Evolutionary conservation across 2,329 filamentous ascomycete genomes (phyloP).

Genomic region (Emergomyces orientalis): DNA sequence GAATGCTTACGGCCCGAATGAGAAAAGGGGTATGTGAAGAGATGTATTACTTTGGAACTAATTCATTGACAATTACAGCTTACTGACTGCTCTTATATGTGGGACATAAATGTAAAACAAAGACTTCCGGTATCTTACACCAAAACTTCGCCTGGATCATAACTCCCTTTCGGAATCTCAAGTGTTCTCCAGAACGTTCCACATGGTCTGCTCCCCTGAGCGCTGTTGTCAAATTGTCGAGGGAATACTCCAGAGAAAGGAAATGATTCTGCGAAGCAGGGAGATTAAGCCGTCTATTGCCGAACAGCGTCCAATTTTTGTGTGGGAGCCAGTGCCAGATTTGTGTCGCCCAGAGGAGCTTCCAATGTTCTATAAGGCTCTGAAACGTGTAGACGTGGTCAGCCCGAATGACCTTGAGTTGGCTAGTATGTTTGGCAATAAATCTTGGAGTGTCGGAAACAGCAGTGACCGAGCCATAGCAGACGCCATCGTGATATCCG

Average conservation of each 20-base stretch:
- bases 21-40: conserved; percentile 46
- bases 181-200: conserved; percentile 66
- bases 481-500: conserved; percentile 27
- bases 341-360: conserved; percentile 62
- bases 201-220: conserved; percentile 72
- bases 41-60: background rate
- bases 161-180: conserved; percentile 58
- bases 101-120: conserved; percentile 19
- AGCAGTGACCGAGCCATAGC: conserved; percentile 27
- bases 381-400: conserved; percentile 49
- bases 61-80: conserved; percentile 3
- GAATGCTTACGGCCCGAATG: conserved; percentile 74
- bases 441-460: conserved; percentile 27
- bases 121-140: conserved; percentile 79
- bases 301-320: conserved; percentile 58
- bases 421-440: conserved; percentile 66
- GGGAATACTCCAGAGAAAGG: conserved; percentile 53
- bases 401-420: conserved; percentile 84
- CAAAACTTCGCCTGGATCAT: conserved; percentile 71
- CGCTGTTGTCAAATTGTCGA: conserved; percentile 68
- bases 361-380: conserved; percentile 44
- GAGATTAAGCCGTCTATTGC: conserved; percentile 24
- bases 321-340: conserved; percentile 95
- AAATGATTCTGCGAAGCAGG: conserved; percentile 23
- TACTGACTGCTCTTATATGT: background rate